Base-by-base conservation (phyloP, 495 filamentous ascomycete species). In the Haplographium delicatum region DNA sequence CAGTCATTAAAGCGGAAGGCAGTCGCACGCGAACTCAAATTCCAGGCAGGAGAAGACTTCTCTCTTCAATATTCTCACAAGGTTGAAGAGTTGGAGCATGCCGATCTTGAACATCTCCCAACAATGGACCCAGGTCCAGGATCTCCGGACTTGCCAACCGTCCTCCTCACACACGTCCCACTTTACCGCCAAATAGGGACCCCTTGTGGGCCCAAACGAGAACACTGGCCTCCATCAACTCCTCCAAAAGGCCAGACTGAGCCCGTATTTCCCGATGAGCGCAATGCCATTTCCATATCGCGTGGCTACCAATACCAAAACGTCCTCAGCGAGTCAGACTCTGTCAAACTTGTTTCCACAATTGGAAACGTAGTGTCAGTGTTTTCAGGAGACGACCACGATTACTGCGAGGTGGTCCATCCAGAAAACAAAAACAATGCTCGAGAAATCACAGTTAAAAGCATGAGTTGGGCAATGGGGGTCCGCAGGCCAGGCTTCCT, bases 351-450 rank as follows among this genome's bases (percentile, higher is more conserved):
- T 11, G 66, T 95, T 22, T 74, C 83, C 18, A 82, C 80, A 42
- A 73, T 89, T 24, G 88, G 89, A 16, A 82, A 89, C 40, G 81
- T 95, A 15, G 66, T 73, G 27, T 82, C 90, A 44, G 83, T 88
- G 33, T 97, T 96, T 63, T 95, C 89, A 1, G 94, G 94, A 1
- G 94, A 99, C 59, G 94, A 99, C 65, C 94, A 99, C 67, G 94
- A 99, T 66, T 95, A 97, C 68, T 99, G 94, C 67, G 90, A 96
- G 47, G 67, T 97, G 20, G 68, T 78, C 1, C 94, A 99, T 62
- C 75, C 82, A 50, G 78, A 73, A 8, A 67, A 76, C 15, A 75
- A 78, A 50, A 72, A 72, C 5, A 78, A 76, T 34, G 84, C 91
- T 1, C 78, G 73, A 22, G 94, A 99, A 59, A 91, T 96, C 55